These are phyloP conservation scores for Yamadazyma triangularis DNA, from an alignment of 1,139 yeast species.

Conservation along the genomic window DNA sequence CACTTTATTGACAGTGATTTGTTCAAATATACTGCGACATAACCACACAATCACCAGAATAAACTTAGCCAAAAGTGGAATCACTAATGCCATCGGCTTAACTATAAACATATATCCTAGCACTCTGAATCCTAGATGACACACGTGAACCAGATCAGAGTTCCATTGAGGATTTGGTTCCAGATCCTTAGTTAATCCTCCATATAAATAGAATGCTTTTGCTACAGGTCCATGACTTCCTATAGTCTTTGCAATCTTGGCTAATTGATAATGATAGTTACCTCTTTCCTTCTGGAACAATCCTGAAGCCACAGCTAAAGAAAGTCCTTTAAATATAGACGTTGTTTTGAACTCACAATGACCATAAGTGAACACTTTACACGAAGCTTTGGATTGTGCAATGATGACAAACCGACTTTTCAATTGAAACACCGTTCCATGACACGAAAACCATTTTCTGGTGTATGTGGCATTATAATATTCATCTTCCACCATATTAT, in stretches of 20 bases:
- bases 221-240: constrained; percentile 62
- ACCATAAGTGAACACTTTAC: constrained; percentile 6
- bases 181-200: constrained; percentile 43
- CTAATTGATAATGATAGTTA: constrained; percentile 19
- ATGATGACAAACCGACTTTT: constrained; percentile 49
- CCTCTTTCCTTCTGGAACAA: constrained; percentile 10
- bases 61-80: neutral
- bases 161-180: constrained; percentile 9
- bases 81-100: constrained; percentile 2
- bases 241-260: constrained; percentile 24
- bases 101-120: constrained; percentile 4
- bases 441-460: constrained; percentile 39
- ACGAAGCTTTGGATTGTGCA: constrained; percentile 6
- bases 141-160: constrained; percentile 9
- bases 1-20: constrained; percentile 14
- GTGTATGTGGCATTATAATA: constrained; percentile 56
- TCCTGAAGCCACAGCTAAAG: neutral
- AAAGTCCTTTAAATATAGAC: constrained; percentile 3
- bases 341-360: constrained; percentile 2
- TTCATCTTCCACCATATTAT: constrained; percentile 53
- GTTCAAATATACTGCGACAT: constrained; percentile 1
- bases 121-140: constrained; percentile 13
- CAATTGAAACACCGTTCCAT: constrained; percentile 49
- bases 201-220: constrained; percentile 64
- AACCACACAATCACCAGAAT: neutral